Evolutionary conservation across 2,329 filamentous ascomycete genomes (phyloP).

Genomic region (Aspergillus ochraceus): DNA sequence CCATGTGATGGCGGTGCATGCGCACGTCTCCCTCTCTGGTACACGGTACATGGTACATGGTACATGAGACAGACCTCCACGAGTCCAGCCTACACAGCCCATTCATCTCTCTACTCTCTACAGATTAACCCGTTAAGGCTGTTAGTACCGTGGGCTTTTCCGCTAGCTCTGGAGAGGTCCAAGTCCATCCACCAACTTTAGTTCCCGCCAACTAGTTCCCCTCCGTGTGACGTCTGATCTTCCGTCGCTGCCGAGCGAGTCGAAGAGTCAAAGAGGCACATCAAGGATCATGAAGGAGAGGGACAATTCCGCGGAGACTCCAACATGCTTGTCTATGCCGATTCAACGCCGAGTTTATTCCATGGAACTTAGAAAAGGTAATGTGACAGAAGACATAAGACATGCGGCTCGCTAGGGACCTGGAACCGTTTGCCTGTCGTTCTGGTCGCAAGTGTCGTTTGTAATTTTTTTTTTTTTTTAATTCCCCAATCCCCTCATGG

Average conservation of each 20-base stretch:
- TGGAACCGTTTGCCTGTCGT: too few relatives aligned
- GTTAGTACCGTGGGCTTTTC: neutral
- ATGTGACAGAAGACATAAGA: too few relatives aligned
- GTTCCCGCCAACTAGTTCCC: neutral
- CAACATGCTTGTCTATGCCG: neutral
- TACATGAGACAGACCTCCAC: neutral
- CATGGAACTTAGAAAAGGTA: neutral
- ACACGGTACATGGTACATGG: neutral
- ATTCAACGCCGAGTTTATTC: neutral
- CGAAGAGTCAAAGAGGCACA: neutral
- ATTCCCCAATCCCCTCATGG: neutral
- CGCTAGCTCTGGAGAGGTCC: neutral
- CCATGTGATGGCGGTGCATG: constrained; percentile 4
- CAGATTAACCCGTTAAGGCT: neutral
- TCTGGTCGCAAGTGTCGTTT: too few relatives aligned
- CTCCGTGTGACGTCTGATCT: neutral
- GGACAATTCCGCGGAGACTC: constrained; percentile 4
- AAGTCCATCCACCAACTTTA: neutral
- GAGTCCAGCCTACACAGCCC: neutral
- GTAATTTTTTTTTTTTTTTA: neutral
- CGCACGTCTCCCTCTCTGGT: neutral
- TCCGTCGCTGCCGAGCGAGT: neutral
- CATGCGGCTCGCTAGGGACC: too few relatives aligned
- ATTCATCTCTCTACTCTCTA: neutral
- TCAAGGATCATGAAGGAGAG: neutral